Conservation (phyloP, 106 monocot species). For the Dendrobium chrysotoxum region DNA sequence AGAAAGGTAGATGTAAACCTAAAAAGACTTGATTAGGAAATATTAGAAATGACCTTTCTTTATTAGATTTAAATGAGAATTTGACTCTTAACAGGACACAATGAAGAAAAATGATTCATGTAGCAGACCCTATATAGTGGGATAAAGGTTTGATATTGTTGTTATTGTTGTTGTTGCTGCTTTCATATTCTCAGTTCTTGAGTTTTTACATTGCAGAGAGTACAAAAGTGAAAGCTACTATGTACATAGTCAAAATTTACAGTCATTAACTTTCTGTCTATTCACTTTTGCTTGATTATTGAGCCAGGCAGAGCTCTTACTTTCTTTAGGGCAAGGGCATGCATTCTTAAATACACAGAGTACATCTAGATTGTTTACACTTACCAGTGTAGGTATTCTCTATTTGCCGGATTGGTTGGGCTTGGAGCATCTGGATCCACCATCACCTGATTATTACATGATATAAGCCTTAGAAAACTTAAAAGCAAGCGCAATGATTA, state of each 20-base stretch:
- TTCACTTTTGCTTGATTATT: too few relatives aligned
- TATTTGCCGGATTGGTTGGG: slow-evolving; percentile 56
- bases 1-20: too few relatives aligned
- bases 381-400: slow-evolving; percentile 70
- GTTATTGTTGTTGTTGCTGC: too few relatives aligned
- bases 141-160: neutral
- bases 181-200: neutral
- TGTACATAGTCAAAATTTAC: neutral
- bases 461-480: neutral
- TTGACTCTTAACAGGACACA: too few relatives aligned
- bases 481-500: neutral
- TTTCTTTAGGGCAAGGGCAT: neutral
- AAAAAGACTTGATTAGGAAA: too few relatives aligned
- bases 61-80: too few relatives aligned
- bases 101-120: too few relatives aligned
- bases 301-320: neutral
- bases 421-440: slow-evolving; percentile 79
- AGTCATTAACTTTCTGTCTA: neutral
- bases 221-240: neutral
- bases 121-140: too few relatives aligned
- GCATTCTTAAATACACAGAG: neutral
- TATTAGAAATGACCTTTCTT: too few relatives aligned
- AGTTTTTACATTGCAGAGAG: neutral
- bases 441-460: slow-evolving; percentile 40
- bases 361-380: neutral